Evolutionary conservation across 768 basidiomycete genomes (phyloP).

Genomic region (Agrocybe praecox): DNA sequence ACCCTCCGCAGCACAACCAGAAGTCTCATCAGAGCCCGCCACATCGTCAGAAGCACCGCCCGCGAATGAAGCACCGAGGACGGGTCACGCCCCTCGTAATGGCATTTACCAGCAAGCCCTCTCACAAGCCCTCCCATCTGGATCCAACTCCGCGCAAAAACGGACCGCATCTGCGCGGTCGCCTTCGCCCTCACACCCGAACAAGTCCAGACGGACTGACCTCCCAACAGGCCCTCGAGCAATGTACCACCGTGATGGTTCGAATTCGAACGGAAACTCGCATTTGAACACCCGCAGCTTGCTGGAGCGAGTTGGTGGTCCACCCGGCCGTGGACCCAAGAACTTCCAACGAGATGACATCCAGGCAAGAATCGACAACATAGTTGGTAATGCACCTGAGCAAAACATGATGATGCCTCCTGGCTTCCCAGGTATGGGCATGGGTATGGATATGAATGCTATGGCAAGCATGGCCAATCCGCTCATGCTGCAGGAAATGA

Average conservation of each 20-base stretch:
- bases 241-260: slow-evolving; percentile 56
- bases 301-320: slow-evolving; percentile 80
- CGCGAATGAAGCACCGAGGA: slow-evolving; percentile 41
- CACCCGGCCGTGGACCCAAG: slow-evolving; percentile 39
- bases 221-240: slow-evolving; percentile 86
- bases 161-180: slow-evolving; percentile 68
- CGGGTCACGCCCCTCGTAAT: slow-evolving; percentile 50
- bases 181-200: slow-evolving; percentile 64
- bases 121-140: slow-evolving; percentile 59
- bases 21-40: slow-evolving; percentile 27
- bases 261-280: slow-evolving; percentile 21
- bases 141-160: slow-evolving; percentile 57
- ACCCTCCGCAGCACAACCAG: slow-evolving; percentile 35
- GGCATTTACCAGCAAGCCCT: slow-evolving; percentile 76
- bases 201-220: slow-evolving; percentile 74
- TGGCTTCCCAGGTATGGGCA: slow-evolving; percentile 46
- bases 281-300: slow-evolving; percentile 60
- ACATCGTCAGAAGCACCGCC: slow-evolving; percentile 32
- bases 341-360: slow-evolving; percentile 64
- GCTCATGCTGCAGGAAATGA: slow-evolving; percentile 82
- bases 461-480: slow-evolving; percentile 61
- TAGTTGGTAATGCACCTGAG: slow-evolving; percentile 57
- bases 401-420: slow-evolving; percentile 59
- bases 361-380: slow-evolving; percentile 78
- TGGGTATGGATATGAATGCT: slow-evolving; percentile 68